These are phyloP conservation scores for Candolleomyces aberdarensis DNA, from an alignment of 768 basidiomycete genomes.

Conservation along the genomic window DNA sequence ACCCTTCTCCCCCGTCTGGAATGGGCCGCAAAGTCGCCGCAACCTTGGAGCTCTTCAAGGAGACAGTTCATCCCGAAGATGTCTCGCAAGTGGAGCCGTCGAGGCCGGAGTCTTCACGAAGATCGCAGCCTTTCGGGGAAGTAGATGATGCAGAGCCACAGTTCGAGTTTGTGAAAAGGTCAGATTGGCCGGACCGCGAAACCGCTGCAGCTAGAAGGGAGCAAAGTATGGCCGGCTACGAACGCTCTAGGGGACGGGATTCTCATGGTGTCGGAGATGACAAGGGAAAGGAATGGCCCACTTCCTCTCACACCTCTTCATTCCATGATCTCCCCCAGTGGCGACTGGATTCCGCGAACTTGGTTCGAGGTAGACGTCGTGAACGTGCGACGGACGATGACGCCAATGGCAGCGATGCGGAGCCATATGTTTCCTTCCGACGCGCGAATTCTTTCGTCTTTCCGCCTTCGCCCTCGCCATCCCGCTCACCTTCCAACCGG, in stretches of 20 bases:
- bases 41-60: conserved; percentile 78
- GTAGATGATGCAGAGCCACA: conserved; percentile 57
- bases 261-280: conserved; percentile 24
- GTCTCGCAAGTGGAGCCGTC: conserved; percentile 27
- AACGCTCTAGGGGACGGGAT: conserved; percentile 55
- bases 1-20: conserved; percentile 35
- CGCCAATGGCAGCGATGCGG: conserved; percentile 25
- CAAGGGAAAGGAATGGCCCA: conserved; percentile 32
- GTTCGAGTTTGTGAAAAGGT: conserved; percentile 80
- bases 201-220: conserved; percentile 66
- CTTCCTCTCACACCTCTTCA: conserved; percentile 24
- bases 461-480: conserved; percentile 54
- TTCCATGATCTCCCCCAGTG: conserved; percentile 51
- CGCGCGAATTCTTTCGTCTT: conserved; percentile 45
- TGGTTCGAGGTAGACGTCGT: conserved; percentile 57
- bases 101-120: conserved; percentile 27
- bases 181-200: conserved; percentile 84
- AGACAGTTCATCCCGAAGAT: conserved; percentile 45
- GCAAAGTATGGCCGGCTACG: conserved; percentile 59
- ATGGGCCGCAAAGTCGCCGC: conserved; percentile 84
- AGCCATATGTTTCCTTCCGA: conserved; percentile 32
- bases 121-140: conserved; percentile 35
- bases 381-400: conserved; percentile 48
- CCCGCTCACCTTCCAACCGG: conserved; percentile 34
- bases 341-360: conserved; percentile 49